A percentile compares a stretch with the other conserved stretches of the same genome.
Conservation (phyloP, 441 rosid genomes). For the Pelargonium citronellum region DNA sequence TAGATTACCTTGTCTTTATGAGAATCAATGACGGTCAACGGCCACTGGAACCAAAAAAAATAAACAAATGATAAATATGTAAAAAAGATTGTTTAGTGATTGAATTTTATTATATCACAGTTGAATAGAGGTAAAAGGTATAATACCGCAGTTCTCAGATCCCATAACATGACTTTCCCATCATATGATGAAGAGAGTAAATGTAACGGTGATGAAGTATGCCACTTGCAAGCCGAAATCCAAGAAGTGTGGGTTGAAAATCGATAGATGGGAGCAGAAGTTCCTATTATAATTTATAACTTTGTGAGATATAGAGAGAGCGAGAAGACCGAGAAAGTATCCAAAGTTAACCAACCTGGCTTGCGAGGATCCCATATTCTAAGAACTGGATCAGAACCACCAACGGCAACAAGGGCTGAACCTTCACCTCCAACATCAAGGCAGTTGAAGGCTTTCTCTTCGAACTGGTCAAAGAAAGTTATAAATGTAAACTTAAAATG, state of each 20-base stretch:
- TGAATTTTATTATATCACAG: not conserved
- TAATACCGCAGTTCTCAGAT: slow-evolving; percentile 90
- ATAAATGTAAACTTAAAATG: not conserved
- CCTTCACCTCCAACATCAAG: slow-evolving; percentile 91
- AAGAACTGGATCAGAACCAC: slow-evolving; percentile 82
- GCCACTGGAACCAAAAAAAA: slow-evolving; percentile 68
- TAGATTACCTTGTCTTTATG: slow-evolving; percentile 75
- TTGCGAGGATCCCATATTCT: slow-evolving; percentile 99
- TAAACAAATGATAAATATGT: not conserved
- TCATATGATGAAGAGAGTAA: slow-evolving; percentile 87
- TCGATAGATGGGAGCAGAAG: slow-evolving; percentile 78
- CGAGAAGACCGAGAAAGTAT: not conserved
- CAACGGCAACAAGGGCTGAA: slow-evolving; percentile 77
- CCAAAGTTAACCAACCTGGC: slow-evolving; percentile 50
- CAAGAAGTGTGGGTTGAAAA: slow-evolving; percentile 85
- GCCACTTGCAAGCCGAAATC: slow-evolving; percentile 98
- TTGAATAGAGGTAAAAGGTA: slow-evolving; percentile 16
- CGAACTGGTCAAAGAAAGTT: slow-evolving; percentile 43
- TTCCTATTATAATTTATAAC: slow-evolving; percentile 46
- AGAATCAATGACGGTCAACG: slow-evolving; percentile 62
- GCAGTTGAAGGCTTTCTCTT: slow-evolving; percentile 76
- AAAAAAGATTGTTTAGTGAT: slow-evolving; percentile 14
- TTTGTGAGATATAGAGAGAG: slow-evolving; percentile 12
- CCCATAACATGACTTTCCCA: slow-evolving; percentile 98
- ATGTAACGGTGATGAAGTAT: slow-evolving; percentile 66